Conservation (phyloP, 2,329 filamentous ascomycete species). For the Colletotrichum sp. region DNA sequence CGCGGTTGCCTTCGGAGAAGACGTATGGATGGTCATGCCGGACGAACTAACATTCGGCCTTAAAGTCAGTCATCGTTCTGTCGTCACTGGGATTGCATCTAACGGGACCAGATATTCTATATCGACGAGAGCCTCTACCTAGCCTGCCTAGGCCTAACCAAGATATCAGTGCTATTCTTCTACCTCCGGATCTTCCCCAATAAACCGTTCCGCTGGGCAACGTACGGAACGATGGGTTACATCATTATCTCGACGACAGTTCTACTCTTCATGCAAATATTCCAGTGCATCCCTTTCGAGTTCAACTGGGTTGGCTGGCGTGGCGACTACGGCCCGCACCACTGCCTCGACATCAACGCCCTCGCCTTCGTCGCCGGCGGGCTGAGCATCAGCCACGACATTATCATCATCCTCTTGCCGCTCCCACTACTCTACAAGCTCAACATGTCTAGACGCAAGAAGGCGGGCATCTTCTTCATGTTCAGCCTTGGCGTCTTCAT, state of each 20-base stretch:
- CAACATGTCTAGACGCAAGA: constrained; percentile 28
- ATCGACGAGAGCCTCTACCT: constrained; percentile 36
- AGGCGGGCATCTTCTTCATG: constrained; percentile 34
- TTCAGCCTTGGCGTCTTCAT: constrained; percentile 42
- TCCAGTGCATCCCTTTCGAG: constrained; percentile 37
- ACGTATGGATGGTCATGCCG: constrained; percentile 38
- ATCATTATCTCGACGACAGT: constrained; percentile 28
- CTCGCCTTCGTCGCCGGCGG: constrained; percentile 32
- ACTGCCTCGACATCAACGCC: constrained; percentile 35
- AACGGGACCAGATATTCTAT: constrained; percentile 27
- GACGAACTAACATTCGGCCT: constrained; percentile 31
- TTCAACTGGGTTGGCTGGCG: constrained; percentile 37
- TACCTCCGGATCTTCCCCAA: constrained; percentile 36
- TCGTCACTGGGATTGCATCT: neutral
- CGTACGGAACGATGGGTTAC: constrained; percentile 26
- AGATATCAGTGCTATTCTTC: constrained; percentile 35
- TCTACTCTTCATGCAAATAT: constrained; percentile 36
- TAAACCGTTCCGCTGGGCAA: constrained; percentile 27
- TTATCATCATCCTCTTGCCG: constrained; percentile 36
- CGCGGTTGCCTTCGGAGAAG: constrained; percentile 34
- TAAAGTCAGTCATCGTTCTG: constrained; percentile 22
- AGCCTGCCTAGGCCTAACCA: constrained; percentile 30
- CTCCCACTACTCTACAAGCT: constrained; percentile 35
- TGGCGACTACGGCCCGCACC: constrained; percentile 25
- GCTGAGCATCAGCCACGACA: constrained; percentile 37